Evolutionary conservation across 768 basidiomycete species (phyloP).

Genomic region (Trametes villosa): DNA sequence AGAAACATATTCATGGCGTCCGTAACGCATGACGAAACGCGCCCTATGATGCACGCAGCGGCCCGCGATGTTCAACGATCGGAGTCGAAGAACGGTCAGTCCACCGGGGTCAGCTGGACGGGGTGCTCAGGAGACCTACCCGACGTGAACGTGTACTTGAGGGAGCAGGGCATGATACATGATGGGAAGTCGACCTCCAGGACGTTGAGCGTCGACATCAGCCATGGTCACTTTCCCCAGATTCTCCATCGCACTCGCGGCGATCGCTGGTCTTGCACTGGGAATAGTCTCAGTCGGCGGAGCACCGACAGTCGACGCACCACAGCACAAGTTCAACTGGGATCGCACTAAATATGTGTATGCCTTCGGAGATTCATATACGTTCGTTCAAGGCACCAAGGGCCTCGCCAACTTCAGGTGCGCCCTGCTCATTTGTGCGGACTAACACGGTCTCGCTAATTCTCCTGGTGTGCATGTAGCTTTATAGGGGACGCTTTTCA

Average conservation of each 20-base stretch:
- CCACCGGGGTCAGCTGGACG: background rate
- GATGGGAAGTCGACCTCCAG: too few relatives aligned
- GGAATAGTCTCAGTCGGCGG: background rate
- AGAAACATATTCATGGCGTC: background rate
- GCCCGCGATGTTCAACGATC: too few relatives aligned
- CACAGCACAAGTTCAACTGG: conserved; percentile 44
- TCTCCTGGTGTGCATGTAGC: conserved; percentile 30
- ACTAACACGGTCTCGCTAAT: background rate
- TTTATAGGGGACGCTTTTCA: conserved; percentile 54
- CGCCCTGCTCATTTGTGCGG: background rate
- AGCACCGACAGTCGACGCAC: background rate
- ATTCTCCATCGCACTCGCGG: too few relatives aligned
- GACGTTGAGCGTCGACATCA: too few relatives aligned
- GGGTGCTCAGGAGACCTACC: background rate
- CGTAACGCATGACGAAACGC: background rate
- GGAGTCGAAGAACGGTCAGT: too few relatives aligned
- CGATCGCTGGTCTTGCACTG: background rate
- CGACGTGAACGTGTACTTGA: too few relatives aligned
- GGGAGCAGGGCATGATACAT: too few relatives aligned
- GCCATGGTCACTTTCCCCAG: too few relatives aligned
- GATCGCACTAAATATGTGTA: conserved; percentile 48
- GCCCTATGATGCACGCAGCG: background rate
- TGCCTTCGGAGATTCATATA: conserved; percentile 61
- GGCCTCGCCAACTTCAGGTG: conserved; percentile 57
- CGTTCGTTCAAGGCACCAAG: conserved; percentile 54